Conservation (phyloP, 2,329 filamentous ascomycete genomes). For the Rutstroemia sp. region DNA sequence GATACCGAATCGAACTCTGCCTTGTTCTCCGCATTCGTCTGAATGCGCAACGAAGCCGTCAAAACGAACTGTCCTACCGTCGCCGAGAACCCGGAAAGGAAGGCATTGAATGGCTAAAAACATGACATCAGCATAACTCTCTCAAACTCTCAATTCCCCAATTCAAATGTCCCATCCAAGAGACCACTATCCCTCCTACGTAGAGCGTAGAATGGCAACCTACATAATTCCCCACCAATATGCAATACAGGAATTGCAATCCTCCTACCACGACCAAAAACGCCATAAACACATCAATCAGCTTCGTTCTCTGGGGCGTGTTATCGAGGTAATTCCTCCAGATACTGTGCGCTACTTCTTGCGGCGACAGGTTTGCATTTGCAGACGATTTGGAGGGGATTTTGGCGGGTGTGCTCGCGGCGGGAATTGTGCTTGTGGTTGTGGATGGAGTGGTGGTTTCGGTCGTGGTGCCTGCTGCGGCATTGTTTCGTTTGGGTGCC, state of each 20-base stretch:
- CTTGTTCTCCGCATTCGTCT: conserved; percentile 80
- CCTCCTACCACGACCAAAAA: conserved; percentile 80
- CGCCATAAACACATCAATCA: conserved; percentile 83
- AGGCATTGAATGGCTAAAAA: conserved; percentile 90
- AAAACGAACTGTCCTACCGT: conserved; percentile 97
- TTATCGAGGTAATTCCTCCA: conserved; percentile 70
- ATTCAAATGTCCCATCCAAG: background rate
- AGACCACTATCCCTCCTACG: conserved; percentile 4
- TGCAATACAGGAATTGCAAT: conserved; percentile 91
- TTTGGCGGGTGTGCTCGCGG: conserved; percentile 24
- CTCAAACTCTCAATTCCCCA: background rate
- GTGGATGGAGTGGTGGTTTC: conserved; percentile 10
- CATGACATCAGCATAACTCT: background rate
- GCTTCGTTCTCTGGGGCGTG: conserved; percentile 85
- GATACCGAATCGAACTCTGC: conserved; percentile 68
- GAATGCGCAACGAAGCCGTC: conserved; percentile 79
- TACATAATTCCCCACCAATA: conserved; percentile 91
- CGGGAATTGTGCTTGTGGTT: conserved; percentile 18
- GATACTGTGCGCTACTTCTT: conserved; percentile 59
- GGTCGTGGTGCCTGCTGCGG: conserved; percentile 21
- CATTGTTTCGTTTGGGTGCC: conserved; percentile 42
- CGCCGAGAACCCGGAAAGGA: conserved; percentile 88
- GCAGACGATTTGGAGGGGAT: conserved; percentile 21
- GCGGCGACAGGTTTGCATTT: conserved; percentile 19
- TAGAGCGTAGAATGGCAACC: conserved; percentile 32